Evolutionary conservation across 2,329 filamentous ascomycete genomes (phyloP).

Genomic region (Beauveria rudraprayagi): DNA sequence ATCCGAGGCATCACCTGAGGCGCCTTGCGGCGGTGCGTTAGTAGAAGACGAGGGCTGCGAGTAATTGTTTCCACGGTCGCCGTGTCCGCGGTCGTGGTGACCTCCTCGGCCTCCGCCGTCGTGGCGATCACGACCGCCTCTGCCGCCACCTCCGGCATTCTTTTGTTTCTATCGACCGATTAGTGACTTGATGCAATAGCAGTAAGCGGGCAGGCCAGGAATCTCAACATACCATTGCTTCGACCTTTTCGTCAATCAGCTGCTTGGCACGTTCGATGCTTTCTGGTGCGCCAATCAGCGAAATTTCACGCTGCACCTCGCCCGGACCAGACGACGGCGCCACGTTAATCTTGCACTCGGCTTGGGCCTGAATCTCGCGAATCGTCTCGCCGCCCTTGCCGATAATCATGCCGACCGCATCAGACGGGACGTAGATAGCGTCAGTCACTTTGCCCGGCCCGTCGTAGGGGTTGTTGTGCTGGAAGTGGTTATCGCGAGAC

Average conservation of each 20-base stretch:
- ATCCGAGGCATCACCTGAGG: conserved; percentile 48
- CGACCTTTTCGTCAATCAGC: conserved; percentile 86
- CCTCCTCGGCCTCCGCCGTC: conserved; percentile 26
- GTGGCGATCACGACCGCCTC: conserved; percentile 30
- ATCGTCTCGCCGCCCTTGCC: conserved; percentile 92
- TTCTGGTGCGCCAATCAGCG: conserved; percentile 68
- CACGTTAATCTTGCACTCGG: conserved; percentile 92
- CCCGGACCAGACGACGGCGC: conserved; percentile 69
- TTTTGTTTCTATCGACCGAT: conserved; percentile 41
- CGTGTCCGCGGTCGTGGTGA: conserved; percentile 29
- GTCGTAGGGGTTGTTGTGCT: conserved; percentile 30
- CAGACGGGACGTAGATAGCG: conserved; percentile 76
- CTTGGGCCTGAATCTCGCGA: conserved; percentile 81
- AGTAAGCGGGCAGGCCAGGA: background rate
- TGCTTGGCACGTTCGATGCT: conserved; percentile 74
- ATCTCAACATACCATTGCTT: conserved; percentile 62
- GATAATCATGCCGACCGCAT: conserved; percentile 94
- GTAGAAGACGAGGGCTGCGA: conserved; percentile 36
- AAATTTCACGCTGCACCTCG: conserved; percentile 79
- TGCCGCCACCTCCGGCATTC: conserved; percentile 35
- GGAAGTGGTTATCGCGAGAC: conserved; percentile 21
- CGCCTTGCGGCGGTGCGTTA: conserved; percentile 35
- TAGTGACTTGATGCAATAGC: conserved; percentile 17
- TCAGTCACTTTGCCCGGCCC: conserved; percentile 67
- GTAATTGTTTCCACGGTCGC: conserved; percentile 43